Conservation (phyloP, 106 monocot species). For the Platanthera guangdongensis region DNA sequence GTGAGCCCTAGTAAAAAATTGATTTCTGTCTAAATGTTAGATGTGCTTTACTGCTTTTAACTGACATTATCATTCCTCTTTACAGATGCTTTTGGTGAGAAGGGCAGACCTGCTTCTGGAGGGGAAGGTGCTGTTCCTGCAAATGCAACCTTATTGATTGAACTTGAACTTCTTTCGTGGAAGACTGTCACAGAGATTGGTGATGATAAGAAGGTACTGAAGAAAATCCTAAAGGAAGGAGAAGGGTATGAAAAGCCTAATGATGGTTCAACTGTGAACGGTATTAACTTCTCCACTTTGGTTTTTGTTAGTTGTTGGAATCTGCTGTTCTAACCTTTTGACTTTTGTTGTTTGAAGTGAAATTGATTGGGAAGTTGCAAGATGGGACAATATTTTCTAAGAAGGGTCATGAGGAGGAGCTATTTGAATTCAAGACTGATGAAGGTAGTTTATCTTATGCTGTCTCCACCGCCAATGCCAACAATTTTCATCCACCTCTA, state of each 20-base stretch:
- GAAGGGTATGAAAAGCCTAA: slow-evolving; percentile 74
- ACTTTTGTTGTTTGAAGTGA: slow-evolving; percentile 38
- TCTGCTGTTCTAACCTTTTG: background rate
- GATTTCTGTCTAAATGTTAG: background rate
- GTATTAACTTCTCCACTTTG: slow-evolving; percentile 14
- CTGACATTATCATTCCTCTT: background rate
- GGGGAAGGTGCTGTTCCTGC: slow-evolving; percentile 58
- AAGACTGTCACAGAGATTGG: slow-evolving; percentile 75
- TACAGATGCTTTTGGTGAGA: slow-evolving; percentile 80
- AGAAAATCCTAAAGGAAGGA: slow-evolving; percentile 77
- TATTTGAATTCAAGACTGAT: slow-evolving; percentile 80
- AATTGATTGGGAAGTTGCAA: slow-evolving; percentile 65
- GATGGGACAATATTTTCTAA: slow-evolving; percentile 72
- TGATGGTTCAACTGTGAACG: slow-evolving; percentile 69
- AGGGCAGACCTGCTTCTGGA: slow-evolving; percentile 50
- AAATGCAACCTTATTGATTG: slow-evolving; percentile 46
- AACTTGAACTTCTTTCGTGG: slow-evolving; percentile 78
- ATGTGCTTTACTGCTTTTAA: background rate
- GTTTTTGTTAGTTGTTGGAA: background rate
- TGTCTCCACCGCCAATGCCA: no score
- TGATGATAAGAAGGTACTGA: slow-evolving; percentile 71
- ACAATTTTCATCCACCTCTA: background rate
- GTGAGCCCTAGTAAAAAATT: slow-evolving; percentile 22
- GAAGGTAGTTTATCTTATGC: slow-evolving; percentile 34
- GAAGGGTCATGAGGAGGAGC: slow-evolving; percentile 79